Conservation (phyloP, 495 filamentous ascomycete species). For the Penicillium odoratum region DNA sequence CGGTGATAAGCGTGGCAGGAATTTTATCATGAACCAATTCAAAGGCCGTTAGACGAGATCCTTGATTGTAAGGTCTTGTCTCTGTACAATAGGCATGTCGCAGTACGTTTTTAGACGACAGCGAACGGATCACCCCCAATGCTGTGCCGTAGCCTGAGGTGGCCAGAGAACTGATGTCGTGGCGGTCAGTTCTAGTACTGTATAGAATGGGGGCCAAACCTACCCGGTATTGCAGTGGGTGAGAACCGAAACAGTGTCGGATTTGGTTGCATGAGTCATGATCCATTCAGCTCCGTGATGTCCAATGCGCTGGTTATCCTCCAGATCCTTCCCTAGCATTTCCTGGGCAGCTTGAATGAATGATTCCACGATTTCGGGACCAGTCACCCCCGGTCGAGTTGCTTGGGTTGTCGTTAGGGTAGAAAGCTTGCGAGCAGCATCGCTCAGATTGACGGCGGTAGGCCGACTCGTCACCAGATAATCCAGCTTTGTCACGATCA, state of each 20-base stretch:
- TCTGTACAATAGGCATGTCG: conserved; percentile 92
- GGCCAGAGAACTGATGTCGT: conserved; percentile 68
- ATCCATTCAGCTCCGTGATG: conserved; percentile 84
- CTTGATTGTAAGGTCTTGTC: conserved; percentile 97
- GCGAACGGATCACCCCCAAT: conserved; percentile 86
- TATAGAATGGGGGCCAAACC: conserved; percentile 21
- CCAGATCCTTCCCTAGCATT: conserved; percentile 84
- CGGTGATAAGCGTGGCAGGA: conserved; percentile 89
- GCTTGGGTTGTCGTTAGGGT: conserved; percentile 44
- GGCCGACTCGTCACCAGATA: conserved; percentile 85
- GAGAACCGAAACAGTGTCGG: conserved; percentile 63
- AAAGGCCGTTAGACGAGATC: conserved; percentile 90
- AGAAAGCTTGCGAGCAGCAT: conserved; percentile 81
- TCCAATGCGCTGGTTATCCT: conserved; percentile 84
- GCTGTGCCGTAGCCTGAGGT: conserved; percentile 97
- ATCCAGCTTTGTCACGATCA: conserved; percentile 72
- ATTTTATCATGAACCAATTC: conserved; percentile 92
- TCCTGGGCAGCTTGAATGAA: conserved; percentile 79
- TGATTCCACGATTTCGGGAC: conserved; percentile 52
- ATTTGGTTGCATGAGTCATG: conserved; percentile 42
- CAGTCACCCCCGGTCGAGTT: conserved; percentile 34
- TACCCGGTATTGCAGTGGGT: conserved; percentile 98
- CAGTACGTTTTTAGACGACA: conserved; percentile 63
- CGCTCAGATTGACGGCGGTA: conserved; percentile 90
- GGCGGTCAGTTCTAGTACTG: conserved; percentile 7